Evolutionary conservation across 2,329 filamentous ascomycete species (phyloP).

Genomic region (Trichoderma gracile): DNA sequence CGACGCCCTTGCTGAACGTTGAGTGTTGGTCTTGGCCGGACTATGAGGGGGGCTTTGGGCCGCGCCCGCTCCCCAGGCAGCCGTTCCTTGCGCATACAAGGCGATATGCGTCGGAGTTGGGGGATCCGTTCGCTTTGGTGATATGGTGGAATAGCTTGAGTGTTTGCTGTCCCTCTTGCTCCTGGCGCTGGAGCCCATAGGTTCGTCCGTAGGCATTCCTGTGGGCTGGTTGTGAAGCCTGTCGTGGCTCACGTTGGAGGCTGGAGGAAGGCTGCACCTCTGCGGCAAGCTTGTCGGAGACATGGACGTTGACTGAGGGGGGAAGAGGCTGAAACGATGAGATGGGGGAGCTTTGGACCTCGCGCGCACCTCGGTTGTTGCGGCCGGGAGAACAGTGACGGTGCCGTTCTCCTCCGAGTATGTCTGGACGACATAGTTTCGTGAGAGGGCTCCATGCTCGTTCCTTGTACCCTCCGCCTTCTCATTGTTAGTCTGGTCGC

Average conservation of each 20-base stretch:
- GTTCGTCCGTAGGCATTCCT: not conserved
- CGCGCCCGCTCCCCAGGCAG: not conserved
- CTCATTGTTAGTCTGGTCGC: slow-evolving; percentile 14
- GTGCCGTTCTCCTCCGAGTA: slow-evolving; percentile 41
- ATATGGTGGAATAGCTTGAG: slow-evolving; percentile 31
- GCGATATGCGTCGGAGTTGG: slow-evolving; percentile 8
- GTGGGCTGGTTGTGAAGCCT: slow-evolving; percentile 11
- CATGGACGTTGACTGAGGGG: not conserved
- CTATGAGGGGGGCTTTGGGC: not conserved
- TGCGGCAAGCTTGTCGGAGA: not conserved
- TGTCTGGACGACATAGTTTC: slow-evolving; percentile 34
- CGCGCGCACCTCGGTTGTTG: not conserved
- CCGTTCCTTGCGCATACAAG: slow-evolving; percentile 1
- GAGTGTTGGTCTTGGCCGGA: not conserved
- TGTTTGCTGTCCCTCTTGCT: slow-evolving; percentile 27
- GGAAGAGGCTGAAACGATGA: slow-evolving; percentile 1
- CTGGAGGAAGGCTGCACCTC: not conserved
- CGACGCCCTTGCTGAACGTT: slow-evolving; percentile 26
- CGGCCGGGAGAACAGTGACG: slow-evolving; percentile 38
- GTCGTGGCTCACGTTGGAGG: not conserved
- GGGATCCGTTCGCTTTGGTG: slow-evolving; percentile 32
- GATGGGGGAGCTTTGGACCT: not conserved
- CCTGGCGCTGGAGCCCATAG: slow-evolving; percentile 26
- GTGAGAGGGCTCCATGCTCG: not conserved
- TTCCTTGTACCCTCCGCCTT: not conserved